Percentiles rank a stretch among this genome's conserved stretches.
Conservation (phyloP, 1,284 basidiomycete genomes). For the Veloporphyrellus conicus region DNA sequence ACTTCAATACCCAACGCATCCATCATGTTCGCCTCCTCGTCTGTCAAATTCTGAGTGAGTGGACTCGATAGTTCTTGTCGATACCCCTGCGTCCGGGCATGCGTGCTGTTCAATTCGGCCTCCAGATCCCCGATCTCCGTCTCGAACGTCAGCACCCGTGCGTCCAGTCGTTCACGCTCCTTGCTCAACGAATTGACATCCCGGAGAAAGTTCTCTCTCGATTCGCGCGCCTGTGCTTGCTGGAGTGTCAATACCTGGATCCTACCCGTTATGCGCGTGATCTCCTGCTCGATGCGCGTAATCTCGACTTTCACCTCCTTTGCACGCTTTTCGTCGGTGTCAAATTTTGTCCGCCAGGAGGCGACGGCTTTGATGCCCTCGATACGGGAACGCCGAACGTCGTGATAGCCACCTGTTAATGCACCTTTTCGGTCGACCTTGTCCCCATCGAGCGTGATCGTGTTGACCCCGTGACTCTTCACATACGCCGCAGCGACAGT, state of each 20-base stretch:
- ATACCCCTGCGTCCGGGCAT: slow-evolving; percentile 61
- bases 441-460: slow-evolving; percentile 96
- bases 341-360: slow-evolving; percentile 72
- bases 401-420: slow-evolving; percentile 94
- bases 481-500: slow-evolving; percentile 92
- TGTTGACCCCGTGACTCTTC: slow-evolving; percentile 90
- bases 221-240: slow-evolving; percentile 67
- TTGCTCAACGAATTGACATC: slow-evolving; percentile 60
- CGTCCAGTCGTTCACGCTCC: slow-evolving; percentile 70
- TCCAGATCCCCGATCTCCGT: slow-evolving; percentile 67
- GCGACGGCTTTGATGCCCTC: slow-evolving; percentile 81
- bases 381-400: slow-evolving; percentile 83
- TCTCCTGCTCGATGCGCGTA: slow-evolving; percentile 77
- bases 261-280: slow-evolving; percentile 72
- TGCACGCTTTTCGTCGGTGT: slow-evolving; percentile 61
- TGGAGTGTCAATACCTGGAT: slow-evolving; percentile 71
- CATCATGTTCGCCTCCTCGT: slow-evolving; percentile 69
- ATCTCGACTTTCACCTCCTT: slow-evolving; percentile 74
- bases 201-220: slow-evolving; percentile 62
- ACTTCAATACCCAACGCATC: slow-evolving; percentile 72
- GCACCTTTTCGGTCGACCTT: slow-evolving; percentile 96
- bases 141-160: slow-evolving; percentile 66
- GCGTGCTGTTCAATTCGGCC: slow-evolving; percentile 60
- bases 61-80: slow-evolving; percentile 73
- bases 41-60: slow-evolving; percentile 69